phyloP scores from a whole-genome alignment of 441 rosid species.

The Syzygium malaccense region DNA sequence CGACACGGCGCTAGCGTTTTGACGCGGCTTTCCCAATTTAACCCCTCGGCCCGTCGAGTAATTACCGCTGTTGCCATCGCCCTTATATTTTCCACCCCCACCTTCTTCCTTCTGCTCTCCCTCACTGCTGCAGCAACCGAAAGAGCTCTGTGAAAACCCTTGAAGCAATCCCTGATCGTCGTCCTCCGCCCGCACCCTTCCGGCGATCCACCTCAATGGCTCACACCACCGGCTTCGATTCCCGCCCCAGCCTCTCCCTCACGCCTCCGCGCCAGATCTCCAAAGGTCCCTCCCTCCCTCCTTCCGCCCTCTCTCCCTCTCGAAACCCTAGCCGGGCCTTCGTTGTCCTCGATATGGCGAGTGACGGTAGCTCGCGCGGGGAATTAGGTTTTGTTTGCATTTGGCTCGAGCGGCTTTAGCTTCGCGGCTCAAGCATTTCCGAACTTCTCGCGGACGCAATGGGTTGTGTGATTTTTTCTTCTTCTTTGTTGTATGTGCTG shows the following conservation, averaged over 20 bases:
- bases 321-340: not conserved
- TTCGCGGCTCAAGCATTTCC: not conserved
- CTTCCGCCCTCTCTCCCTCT: not conserved
- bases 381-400: not conserved
- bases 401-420: not conserved
- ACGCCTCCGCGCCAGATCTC: slow-evolving; percentile 79
- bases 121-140: not conserved
- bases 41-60: not conserved
- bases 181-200: not conserved
- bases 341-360: not conserved
- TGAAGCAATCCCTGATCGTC: not conserved
- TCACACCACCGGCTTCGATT: slow-evolving; percentile 41
- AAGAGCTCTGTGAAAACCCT: not conserved
- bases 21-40: not conserved
- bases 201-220: slow-evolving; percentile 74
- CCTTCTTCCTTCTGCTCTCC: not conserved
- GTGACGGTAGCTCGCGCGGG: not conserved
- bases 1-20: not conserved
- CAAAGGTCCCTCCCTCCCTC: slow-evolving; percentile 45
- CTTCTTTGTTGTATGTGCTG: not conserved
- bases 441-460: not conserved
- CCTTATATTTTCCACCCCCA: not conserved
- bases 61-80: not conserved
- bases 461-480: not conserved
- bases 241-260: slow-evolving; percentile 57